Percentiles rank a stretch among this genome's conserved stretches.
phyloP scores from a whole-genome alignment of 169 alveolate genomes.

The Besnoitia besnoiti region DNA sequence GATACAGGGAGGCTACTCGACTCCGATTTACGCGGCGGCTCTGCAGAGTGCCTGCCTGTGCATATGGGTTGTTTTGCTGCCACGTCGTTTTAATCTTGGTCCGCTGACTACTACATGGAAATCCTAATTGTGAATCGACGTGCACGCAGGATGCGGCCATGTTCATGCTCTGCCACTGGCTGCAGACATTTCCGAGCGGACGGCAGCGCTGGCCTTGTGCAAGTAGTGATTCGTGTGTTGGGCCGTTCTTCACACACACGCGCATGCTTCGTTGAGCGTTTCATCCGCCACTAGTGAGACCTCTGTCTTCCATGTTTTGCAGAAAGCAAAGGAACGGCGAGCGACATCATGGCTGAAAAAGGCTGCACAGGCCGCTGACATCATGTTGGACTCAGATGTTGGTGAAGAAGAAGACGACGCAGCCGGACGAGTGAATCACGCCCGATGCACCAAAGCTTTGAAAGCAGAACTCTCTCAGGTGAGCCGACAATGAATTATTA shows the following conservation, averaged over 20 bases:
- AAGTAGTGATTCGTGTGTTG: too few species aligned
- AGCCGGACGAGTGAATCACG: not conserved
- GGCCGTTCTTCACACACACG: too few species aligned
- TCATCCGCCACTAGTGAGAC: not conserved
- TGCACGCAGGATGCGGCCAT: too few species aligned
- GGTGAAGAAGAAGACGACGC: not conserved
- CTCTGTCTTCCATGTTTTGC: not conserved
- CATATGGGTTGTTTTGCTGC: too few species aligned
- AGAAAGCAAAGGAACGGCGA: conserved; percentile 8
- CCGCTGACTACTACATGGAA: too few species aligned
- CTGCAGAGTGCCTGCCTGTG: not conserved
- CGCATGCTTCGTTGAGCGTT: not conserved
- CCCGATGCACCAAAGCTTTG: not conserved
- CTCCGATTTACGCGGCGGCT: not conserved
- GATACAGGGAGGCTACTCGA: not conserved
- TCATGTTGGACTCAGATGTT: not conserved
- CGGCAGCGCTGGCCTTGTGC: too few species aligned
- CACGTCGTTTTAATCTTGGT: too few species aligned
- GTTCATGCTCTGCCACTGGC: too few species aligned
- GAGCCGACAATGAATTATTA: not conserved
- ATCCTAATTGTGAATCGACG: too few species aligned
- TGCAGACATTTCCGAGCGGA: too few species aligned
- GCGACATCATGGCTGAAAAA: conserved; percentile 3
- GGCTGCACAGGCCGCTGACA: conserved; percentile 5
- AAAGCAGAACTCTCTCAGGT: conserved; percentile 11